Evolutionary conservation across 345 rosid species (phyloP).

Genomic region (Capsella bursapastoris): DNA sequence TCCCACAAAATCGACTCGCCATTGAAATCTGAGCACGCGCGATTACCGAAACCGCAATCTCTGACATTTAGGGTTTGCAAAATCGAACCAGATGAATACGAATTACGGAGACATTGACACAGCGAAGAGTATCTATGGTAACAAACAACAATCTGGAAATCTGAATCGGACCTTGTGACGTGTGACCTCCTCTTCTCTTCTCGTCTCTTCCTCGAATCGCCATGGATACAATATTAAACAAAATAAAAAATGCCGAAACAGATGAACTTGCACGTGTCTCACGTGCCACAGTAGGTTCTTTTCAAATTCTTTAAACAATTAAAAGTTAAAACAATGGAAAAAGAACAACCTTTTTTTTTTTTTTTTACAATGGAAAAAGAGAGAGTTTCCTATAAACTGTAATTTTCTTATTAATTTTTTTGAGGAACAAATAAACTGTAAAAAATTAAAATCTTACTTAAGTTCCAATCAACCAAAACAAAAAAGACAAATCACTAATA

Average conservation of each 20-base stretch:
- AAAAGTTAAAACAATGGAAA: too few relatives aligned
- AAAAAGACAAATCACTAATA: background rate
- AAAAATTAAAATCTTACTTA: too few relatives aligned
- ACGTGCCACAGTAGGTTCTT: conserved; percentile 1
- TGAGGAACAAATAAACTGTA: too few relatives aligned
- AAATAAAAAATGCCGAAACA: background rate
- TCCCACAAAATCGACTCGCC: conserved; percentile 5
- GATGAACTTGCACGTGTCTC: conserved; percentile 15
- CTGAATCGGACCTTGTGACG: background rate
- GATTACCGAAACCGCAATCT: background rate
- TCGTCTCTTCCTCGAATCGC: background rate
- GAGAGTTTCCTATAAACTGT: too few relatives aligned
- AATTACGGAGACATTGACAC: background rate
- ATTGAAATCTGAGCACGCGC: background rate
- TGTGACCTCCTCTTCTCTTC: background rate
- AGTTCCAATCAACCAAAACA: background rate
- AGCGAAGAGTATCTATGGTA: background rate
- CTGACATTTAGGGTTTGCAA: background rate
- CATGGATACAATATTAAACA: background rate
- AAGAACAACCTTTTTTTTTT: too few relatives aligned
- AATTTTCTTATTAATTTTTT: too few relatives aligned
- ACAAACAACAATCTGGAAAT: background rate
- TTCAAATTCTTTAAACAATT: too few relatives aligned
- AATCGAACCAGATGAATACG: background rate
- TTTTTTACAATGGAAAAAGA: too few relatives aligned